Base-by-base conservation (phyloP, 441 rosid species). In the Lepidium campestre region DNA sequence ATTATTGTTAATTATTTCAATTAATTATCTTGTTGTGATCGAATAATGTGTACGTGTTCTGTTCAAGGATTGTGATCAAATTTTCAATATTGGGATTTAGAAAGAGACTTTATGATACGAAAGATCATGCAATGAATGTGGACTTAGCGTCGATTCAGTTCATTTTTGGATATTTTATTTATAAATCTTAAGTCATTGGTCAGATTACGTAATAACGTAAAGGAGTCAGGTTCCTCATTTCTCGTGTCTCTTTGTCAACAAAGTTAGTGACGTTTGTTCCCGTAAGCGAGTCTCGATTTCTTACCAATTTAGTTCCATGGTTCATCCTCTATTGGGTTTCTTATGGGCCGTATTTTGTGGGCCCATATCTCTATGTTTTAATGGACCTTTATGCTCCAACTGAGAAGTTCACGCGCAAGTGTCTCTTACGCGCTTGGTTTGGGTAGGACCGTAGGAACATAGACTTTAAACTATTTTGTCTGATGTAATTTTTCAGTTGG, bases 51-150 rank as follows among this genome's bases (percentile, higher is more conserved):
- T 19, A 9, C 2, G 25, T 23, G 32, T 29, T 29, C 6, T 29
- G 32, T 29, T 29, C 2, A 25, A 13, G 5, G 22, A 39, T n/a
- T 32, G 49, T 54, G 44, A 25, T 40, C 2, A 11, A n/a, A 29
- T 18, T 22, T 48, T 20, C 14, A 3, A 4, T 37, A 20, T 34
- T 48, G 50, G 35, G 49, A 52, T 32, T 46, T 3, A 10, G 23
- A 40, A 29, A 36, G 47, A 63, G 20, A 42, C 31, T 29, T 63
- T 10, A 14, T 23, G 62, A 65, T 61, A 35, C 49, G 48, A 50
- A 50, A 57, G 41, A 49, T 73, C 64, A 73, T 73, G 71, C 67
- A 65, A 10, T 54, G 50, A 72, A 54, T 53, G 67, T 72, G 58
- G 49, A 37, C 22, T 7, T n/a, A 41, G 41, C 42, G 73, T 69